Conservation (phyloP, 2,329 filamentous ascomycete species). For the Aspergillus awamori region DNA sequence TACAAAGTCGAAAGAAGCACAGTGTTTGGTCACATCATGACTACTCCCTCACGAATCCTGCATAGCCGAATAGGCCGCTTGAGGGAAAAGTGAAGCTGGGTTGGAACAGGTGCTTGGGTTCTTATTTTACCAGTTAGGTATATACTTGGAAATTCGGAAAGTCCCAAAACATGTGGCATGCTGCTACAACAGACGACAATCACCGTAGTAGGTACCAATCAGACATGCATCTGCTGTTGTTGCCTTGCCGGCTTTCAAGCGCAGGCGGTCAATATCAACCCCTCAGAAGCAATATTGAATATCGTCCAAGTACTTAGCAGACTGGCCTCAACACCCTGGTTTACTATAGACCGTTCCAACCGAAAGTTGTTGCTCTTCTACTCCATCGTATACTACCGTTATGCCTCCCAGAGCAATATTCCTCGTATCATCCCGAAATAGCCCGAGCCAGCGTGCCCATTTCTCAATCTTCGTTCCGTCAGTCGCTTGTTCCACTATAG, state of each 20-base stretch:
- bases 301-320: background rate
- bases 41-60: too few species aligned
- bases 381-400: background rate
- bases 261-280: background rate
- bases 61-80: too few species aligned
- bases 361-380: background rate
- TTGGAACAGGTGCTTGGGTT: too few species aligned
- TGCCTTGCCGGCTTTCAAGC: background rate
- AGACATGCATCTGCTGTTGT: background rate
- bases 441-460: constrained; percentile 30
- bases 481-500: constrained; percentile 16
- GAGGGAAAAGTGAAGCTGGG: too few species aligned
- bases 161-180: background rate
- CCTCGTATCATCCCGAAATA: constrained; percentile 29
- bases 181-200: background rate
- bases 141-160: too few species aligned
- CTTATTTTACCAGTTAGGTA: too few species aligned
- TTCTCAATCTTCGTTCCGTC: constrained; percentile 36
- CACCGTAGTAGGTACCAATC: background rate
- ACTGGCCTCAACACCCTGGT: background rate
- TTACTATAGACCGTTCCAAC: too few species aligned
- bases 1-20: background rate
- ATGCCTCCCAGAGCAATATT: constrained; percentile 29
- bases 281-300: too few species aligned
- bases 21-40: too few species aligned